Conservation (phyloP, 768 basidiomycete species). For the Holtermannia corniformis region DNA sequence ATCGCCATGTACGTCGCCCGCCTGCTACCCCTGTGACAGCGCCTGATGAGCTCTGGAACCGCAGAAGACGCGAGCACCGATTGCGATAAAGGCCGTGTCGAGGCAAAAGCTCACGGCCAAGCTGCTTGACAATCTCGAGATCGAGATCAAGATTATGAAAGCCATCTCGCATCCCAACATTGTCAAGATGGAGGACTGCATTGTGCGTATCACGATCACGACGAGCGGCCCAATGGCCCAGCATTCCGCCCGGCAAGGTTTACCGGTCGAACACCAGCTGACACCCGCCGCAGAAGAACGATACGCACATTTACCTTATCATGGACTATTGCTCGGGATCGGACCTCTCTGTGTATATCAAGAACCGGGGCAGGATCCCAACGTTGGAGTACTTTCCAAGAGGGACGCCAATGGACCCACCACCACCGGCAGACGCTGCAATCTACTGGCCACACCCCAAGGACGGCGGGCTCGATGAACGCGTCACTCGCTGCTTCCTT, state of each 20-base stretch:
- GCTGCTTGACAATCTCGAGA: conserved; percentile 93
- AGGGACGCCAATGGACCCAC: conserved; percentile 4
- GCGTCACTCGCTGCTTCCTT: conserved; percentile 82
- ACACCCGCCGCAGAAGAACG: conserved; percentile 43
- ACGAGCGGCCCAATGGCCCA: neutral
- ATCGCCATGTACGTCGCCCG: conserved; percentile 61
- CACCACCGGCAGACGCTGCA: conserved; percentile 30
- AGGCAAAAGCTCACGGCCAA: conserved; percentile 79
- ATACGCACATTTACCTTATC: conserved; percentile 64
- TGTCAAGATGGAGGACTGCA: conserved; percentile 82
- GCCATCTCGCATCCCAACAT: conserved; percentile 85
- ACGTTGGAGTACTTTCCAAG: conserved; percentile 66
- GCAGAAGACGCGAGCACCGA: conserved; percentile 65
- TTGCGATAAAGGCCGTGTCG: conserved; percentile 92
- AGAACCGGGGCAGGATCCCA: conserved; percentile 89
- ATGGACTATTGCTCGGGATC: conserved; percentile 97
- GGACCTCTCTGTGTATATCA: conserved; percentile 92
- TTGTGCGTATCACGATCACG: conserved; percentile 51
- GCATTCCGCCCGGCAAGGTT: neutral
- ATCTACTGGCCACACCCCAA: conserved; percentile 87
- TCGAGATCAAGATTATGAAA: conserved; percentile 95
- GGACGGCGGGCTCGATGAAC: conserved; percentile 80
- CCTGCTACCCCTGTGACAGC: neutral
- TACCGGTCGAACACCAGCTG: neutral
- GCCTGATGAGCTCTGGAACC: neutral